Conservation (phyloP, 2,329 filamentous ascomycete genomes). For the Claviceps capensis region DNA sequence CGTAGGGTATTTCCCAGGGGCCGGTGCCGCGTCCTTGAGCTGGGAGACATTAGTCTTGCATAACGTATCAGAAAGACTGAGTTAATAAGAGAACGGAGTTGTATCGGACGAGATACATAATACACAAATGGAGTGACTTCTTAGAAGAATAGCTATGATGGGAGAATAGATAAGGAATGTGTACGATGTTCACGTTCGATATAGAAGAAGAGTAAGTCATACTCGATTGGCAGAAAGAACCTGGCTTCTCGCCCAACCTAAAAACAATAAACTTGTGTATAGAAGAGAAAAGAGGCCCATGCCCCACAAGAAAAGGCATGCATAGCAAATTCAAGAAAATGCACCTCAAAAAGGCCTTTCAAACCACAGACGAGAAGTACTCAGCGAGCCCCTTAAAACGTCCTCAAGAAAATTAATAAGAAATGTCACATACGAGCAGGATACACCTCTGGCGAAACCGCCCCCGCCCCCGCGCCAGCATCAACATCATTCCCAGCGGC, state of each 20-base stretch:
- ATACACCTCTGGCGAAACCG: conserved; percentile 13
- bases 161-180: too few species aligned
- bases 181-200: too few species aligned
- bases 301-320: neutral
- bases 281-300: too few species aligned
- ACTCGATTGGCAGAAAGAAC: too few species aligned
- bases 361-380: neutral
- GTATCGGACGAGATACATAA: too few species aligned
- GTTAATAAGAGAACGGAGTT: too few species aligned
- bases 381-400: neutral
- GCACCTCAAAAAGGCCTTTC: neutral
- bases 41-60: conserved; percentile 4
- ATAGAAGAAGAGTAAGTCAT: too few species aligned
- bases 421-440: conserved; percentile 10
- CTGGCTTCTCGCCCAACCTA: too few species aligned
- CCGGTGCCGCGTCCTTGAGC: conserved; percentile 20
- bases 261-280: too few species aligned
- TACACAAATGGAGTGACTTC: too few species aligned
- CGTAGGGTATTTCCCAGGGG: conserved; percentile 44
- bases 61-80: too few species aligned
- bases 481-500: neutral
- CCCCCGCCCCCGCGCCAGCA: conserved; percentile 2
- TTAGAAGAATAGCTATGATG: too few species aligned
- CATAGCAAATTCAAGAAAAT: neutral
- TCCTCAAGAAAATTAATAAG: neutral